Percentiles rank a stretch among this genome's conserved stretches.
Evolutionary conservation across 2,329 filamentous ascomycete genomes (phyloP).

Genomic region (Domatiomyces catenatus): DNA sequence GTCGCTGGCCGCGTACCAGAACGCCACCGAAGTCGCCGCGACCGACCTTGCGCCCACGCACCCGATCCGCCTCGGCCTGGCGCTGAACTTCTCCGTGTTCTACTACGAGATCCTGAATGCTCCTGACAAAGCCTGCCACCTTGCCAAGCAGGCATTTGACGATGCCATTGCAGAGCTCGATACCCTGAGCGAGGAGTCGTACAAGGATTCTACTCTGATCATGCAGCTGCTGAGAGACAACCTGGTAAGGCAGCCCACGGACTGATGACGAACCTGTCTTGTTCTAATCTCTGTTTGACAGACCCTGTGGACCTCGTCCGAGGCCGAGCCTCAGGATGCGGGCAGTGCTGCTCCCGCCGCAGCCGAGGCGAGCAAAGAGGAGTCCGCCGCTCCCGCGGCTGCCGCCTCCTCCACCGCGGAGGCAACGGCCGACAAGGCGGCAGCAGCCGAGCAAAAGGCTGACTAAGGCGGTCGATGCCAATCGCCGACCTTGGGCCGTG

Average conservation of each 20-base stretch:
- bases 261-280: neutral
- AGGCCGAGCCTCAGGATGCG: slow-evolving; percentile 65
- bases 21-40: slow-evolving; percentile 75
- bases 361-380: slow-evolving; percentile 16
- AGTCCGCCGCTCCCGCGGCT: slow-evolving; percentile 10
- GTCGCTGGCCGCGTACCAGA: slow-evolving; percentile 95
- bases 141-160: slow-evolving; percentile 90
- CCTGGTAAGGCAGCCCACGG: slow-evolving; percentile 45
- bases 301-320: slow-evolving; percentile 98
- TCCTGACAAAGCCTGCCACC: slow-evolving; percentile 92
- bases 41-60: slow-evolving; percentile 82
- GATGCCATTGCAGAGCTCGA: slow-evolving; percentile 97
- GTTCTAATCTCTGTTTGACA: slow-evolving; percentile 28
- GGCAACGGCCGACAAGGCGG: neutral
- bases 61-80: slow-evolving; percentile 82
- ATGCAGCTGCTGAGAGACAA: slow-evolving; percentile 98
- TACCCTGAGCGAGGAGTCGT: slow-evolving; percentile 94
- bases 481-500: slow-evolving; percentile 3
- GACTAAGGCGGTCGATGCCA: slow-evolving; percentile 8
- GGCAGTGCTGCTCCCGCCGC: slow-evolving; percentile 20
- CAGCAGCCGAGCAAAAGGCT: slow-evolving; percentile 13
- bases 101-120: slow-evolving; percentile 99
- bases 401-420: slow-evolving; percentile 4
- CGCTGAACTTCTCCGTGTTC: slow-evolving; percentile 95
- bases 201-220: slow-evolving; percentile 97